Evolutionary conservation across 2,329 filamentous ascomycete species (phyloP), one percentile per base, ranked within the genome.

Genomic region (Alternaria conjuncta): DNA sequence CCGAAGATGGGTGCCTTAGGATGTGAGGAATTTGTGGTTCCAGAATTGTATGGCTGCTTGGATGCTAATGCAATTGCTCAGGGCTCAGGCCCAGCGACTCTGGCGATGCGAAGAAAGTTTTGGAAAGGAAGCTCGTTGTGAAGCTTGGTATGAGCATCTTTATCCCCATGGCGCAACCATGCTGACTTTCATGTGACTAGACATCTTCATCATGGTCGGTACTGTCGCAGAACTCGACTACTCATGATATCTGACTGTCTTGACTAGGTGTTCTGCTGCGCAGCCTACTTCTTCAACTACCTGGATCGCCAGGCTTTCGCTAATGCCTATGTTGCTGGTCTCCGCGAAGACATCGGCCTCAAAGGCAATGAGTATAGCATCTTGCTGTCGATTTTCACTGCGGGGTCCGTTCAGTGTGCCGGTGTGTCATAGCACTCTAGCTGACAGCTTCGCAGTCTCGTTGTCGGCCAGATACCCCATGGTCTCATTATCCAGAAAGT

Each of bases 271-370:
- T 74, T 68, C 28, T 73, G 69, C 54, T 74, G 72, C 26, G 66
- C 70, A 12, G 65, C 63, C 18, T 75, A 74, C 50, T 75, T 75
- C 55, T 72, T 75, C 61, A 75, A 75, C 43, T 75, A 75, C 45
- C 71, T 75, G 67, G 71, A 73, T 59, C 66, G 71, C 20, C 57
- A 68, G 25, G 66, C 71, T 2, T 72, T 73, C 50, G 68, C 70
- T 13, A 73, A 73, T 64, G 71, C 71, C 30, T 73, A 72, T 53
- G 71, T 73, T 25, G 66, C 72, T 18, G 72, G 72, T 21, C 56
- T 75, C 41, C 64, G 68, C 53, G 72, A 75, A 55, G 68, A 68
- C 23, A 57, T 75, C 10, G 60, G 63, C 10, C 61, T 74, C n/a
- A 56, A 71, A n/a, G 71, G 71, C 8, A 68, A 70, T 6, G 63